Base-by-base conservation (phyloP, 2,329 filamentous ascomycete species). In the Tolypocladium sp. region DNA sequence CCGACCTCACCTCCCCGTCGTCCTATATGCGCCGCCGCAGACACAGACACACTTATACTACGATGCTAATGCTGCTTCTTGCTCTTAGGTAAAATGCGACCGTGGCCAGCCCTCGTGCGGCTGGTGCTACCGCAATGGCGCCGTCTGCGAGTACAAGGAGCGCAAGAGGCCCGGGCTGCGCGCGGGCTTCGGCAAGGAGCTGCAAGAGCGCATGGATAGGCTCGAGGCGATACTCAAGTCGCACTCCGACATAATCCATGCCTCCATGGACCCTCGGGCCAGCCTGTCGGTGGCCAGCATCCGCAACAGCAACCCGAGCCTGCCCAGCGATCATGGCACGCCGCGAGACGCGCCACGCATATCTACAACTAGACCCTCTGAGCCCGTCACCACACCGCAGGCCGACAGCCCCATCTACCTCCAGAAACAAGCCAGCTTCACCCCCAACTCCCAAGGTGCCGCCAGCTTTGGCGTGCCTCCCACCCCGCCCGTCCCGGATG, bases 81-180 rank as follows among this genome's bases (percentile, higher is more conserved):
- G 9, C 22, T 15, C 10, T 66, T 46, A 86, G 84, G 85, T 88
- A 35, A 89, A 89, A 80, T 90, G 88, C 72, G 89, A 92, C 73
- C 83, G 90, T 41, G 86, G 85, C 6, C 87, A 91, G 66, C 89
- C 89, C 2, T 83, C 85, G 7, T 88, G 85, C 66, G 84, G 85
- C 56, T 88, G 85, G 85, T 88, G 85, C 66, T 83, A 74, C 63
- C 82, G 84, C 60, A 88, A 88, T 70, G 79, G 79, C 38, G 82
- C 83, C 37, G 70, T 74, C 22, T 88, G 85, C 73, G 85, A 88
- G 68, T 88, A 88, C 72, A 87, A 86, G 67, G 85, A 88, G 67
- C 79, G 85, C 58, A 87, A 87, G 73, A 87, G 87, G 67, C 85
- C 85, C 10, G 85, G 85, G 0, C 71, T 88, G 15, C 77, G 84